Evolutionary conservation across 371 early-diverging fungal species (phyloP), one percentile per base, ranked within the genome.

Genomic region (Fennellomyces sp.): DNA sequence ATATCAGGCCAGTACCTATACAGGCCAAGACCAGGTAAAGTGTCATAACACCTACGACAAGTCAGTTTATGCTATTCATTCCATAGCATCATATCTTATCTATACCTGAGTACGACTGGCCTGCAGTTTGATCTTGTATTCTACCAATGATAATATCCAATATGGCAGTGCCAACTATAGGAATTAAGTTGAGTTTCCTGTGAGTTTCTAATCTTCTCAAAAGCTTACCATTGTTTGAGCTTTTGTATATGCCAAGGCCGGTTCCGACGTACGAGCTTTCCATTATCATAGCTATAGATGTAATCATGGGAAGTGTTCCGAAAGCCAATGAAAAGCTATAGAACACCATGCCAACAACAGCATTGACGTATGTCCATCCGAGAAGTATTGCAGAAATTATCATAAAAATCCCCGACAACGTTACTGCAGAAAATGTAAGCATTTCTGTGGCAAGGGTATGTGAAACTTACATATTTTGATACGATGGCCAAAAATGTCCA

Each of bases 261-360:
- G 84, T 84, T 52, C 84, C 84, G 50, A 81, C 78, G 45, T 75
- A 73, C 19, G 77, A 72, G 13, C 75, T 66, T 8, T 78, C 78
- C 17, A 82, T 47, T 21, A 81, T 42, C 71, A 84, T 73, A 33
- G 77, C 78, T 36, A 84, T 76, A 1, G 81, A 69, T 5, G 82
- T 79, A 26, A 78, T 78, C 76, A 82, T 77, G 0, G 75, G 56
- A 65, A 84, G 76, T 12, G 84, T 82, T 13, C 84, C 82, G 41
- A 81, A 75, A 0, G 82, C 78, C 17, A 84, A 65, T 0, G 81
- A 78, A 15, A 79, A 66, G n/a, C 65, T 63, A 38, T 80, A 82
- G 45, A 82, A 75, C 0, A 77, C 62, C 76, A 84, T 76, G 25
- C 77, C 81, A 5, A 76, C 76, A 3, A 64, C 58, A 13, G 84